Percentiles rank a stretch among this genome's conserved stretches.
Conservation (phyloP, 257 asterid species). For the Linaria vulgaris region DNA sequence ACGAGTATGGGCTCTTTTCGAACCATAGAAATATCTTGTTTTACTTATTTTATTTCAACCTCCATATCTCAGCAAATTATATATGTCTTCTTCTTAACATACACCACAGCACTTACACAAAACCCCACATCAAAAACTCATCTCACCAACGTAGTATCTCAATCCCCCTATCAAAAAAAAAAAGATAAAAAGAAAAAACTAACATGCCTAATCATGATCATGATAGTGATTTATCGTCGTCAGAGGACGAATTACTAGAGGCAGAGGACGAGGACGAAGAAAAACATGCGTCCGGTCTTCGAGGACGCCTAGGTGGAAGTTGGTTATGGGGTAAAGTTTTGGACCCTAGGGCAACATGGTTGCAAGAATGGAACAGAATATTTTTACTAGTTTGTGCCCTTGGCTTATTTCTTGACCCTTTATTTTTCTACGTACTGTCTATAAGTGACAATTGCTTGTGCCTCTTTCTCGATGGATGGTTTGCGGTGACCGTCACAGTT, state of each 20-base stretch:
- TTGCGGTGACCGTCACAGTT: conserved; percentile 70
- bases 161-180: not conserved
- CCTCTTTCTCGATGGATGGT: conserved; percentile 90
- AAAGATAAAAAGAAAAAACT: too few relatives aligned
- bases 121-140: conserved; percentile 1
- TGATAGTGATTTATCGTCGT: conserved; percentile 13
- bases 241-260: too few relatives aligned
- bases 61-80: conserved; percentile 23
- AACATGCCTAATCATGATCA: conserved; percentile 41
- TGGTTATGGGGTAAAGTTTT: conserved; percentile 44
- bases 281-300: too few relatives aligned
- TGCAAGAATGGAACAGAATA: conserved; percentile 88
- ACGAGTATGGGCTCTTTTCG: too few relatives aligned
- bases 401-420: conserved; percentile 80
- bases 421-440: conserved; percentile 80
- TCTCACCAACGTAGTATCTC: conserved; percentile 18
- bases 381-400: conserved; percentile 71
- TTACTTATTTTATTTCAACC: conserved; percentile 7
- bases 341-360: conserved; percentile 66
- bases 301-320: conserved; percentile 19
- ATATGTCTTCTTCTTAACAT: conserved; percentile 26
- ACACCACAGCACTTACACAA: conserved; percentile 14
- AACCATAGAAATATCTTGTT: too few relatives aligned
- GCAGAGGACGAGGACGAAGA: conserved; percentile 20
- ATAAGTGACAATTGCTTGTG: conserved; percentile 79